phyloP scores from a whole-genome alignment of 352 stramenopile genomes.

The Aphanomyces cochlioides region DNA sequence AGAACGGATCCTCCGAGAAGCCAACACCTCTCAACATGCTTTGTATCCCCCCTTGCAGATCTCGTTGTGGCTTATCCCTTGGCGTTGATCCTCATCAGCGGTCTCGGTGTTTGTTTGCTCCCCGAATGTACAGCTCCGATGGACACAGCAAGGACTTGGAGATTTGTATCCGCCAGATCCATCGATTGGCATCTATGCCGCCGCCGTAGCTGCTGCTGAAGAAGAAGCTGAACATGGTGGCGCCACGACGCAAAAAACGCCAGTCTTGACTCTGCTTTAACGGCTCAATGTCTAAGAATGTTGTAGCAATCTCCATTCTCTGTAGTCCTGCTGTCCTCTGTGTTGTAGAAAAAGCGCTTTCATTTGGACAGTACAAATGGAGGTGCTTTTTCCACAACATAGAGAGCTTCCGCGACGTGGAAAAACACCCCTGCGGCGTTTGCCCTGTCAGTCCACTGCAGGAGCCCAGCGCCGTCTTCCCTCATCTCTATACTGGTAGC shows the following conservation, averaged over 20 bases:
- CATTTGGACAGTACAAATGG: constrained; percentile 62
- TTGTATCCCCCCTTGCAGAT: constrained; percentile 41
- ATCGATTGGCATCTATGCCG: background rate
- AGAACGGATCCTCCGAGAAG: constrained; percentile 74
- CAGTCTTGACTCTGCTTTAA: background rate
- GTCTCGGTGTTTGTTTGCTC: constrained; percentile 68
- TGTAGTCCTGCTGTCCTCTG: background rate
- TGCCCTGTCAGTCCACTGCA: no score
- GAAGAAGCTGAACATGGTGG: background rate
- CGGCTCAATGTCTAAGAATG: no score
- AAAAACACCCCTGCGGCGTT: no score
- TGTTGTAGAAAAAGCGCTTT: constrained; percentile 64
- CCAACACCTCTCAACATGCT: constrained; percentile 82
- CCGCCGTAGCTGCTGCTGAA: background rate
- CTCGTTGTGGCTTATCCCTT: background rate
- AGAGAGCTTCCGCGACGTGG: no score
- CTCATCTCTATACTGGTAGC: no score
- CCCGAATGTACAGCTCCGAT: constrained; percentile 62
- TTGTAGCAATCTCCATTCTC: background rate
- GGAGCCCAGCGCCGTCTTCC: no score
- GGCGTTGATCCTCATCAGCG: constrained; percentile 70
- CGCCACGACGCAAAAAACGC: background rate
- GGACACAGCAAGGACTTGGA: constrained; percentile 47
- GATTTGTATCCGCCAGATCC: constrained; percentile 25
- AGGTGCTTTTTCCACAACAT: no score